Conservation (phyloP, 371 early-diverging fungal species). For the Haplosporangium sp. region DNA sequence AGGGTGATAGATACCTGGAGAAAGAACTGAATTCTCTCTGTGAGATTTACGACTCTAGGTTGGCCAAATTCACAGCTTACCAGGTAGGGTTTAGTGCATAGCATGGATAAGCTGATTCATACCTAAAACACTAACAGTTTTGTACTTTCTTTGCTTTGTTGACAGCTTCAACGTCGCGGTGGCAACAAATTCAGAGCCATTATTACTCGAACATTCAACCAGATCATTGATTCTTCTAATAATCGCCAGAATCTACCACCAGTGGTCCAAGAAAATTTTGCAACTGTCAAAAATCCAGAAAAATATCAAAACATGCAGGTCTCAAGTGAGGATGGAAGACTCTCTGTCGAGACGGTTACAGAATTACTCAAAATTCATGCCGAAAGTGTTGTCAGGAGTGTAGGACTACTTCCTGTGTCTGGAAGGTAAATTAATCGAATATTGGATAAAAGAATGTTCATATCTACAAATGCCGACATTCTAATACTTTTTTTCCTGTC, state of each 20-base stretch:
- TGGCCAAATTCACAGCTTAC: constrained; percentile 54
- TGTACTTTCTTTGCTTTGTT: background rate
- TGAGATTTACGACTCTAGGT: constrained; percentile 70
- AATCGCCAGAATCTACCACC: constrained; percentile 55
- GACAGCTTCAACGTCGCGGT: constrained; percentile 69
- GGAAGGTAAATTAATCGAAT: constrained; percentile 66
- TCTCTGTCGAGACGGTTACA: constrained; percentile 70
- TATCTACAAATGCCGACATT: too few species aligned
- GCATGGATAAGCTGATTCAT: background rate
- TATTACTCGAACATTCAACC: constrained; percentile 77
- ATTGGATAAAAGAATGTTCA: background rate
- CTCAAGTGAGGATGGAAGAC: constrained; percentile 67
- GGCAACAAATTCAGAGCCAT: constrained; percentile 72
- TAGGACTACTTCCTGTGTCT: constrained; percentile 78
- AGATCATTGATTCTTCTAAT: constrained; percentile 69
- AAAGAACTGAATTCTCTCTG: constrained; percentile 77
- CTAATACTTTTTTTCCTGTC: background rate
- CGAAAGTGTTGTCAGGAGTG: constrained; percentile 86
- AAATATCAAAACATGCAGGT: constrained; percentile 53
- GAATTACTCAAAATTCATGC: constrained; percentile 85
- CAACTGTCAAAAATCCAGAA: constrained; percentile 55
- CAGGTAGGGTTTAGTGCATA: constrained; percentile 20
- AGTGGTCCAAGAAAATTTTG: constrained; percentile 53
- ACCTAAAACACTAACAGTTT: background rate
- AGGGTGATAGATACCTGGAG: constrained; percentile 86